Conservation (phyloP, 306 rosid genomes). For the Fragaria iinumae region DNA sequence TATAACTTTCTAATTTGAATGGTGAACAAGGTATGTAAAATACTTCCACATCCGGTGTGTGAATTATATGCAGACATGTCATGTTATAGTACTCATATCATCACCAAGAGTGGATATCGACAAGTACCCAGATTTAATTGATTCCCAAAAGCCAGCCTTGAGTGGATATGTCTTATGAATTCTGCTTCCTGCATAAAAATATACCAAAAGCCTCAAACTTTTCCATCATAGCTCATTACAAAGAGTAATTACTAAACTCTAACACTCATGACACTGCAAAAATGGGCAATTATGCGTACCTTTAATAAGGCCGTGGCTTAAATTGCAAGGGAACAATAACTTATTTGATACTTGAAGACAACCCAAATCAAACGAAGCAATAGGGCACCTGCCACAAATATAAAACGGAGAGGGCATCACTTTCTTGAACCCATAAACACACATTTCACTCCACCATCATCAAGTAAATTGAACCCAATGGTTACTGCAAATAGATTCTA, state of each 20-base stretch:
- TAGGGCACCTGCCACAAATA: conserved; percentile 47
- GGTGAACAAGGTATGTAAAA: background rate
- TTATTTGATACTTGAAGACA: conserved; percentile 29
- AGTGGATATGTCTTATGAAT: conserved; percentile 52
- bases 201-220: background rate
- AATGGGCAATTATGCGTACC: conserved; percentile 23
- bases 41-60: background rate
- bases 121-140: conserved; percentile 88
- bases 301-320: conserved; percentile 29
- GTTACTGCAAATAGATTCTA: background rate
- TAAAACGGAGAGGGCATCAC: background rate
- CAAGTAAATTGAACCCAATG: background rate
- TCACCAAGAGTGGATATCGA: background rate
- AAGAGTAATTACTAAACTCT: background rate
- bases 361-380: conserved; percentile 42
- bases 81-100: background rate
- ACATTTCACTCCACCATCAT: background rate
- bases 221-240: background rate
- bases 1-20: background rate
- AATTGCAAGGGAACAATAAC: conserved; percentile 41
- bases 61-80: background rate
- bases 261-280: conserved; percentile 3
- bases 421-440: background rate
- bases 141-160: conserved; percentile 88
- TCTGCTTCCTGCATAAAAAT: conserved; percentile 45